Conservation (phyloP, 2,329 filamentous ascomycete species). For the Curvularia spicifera region DNA sequence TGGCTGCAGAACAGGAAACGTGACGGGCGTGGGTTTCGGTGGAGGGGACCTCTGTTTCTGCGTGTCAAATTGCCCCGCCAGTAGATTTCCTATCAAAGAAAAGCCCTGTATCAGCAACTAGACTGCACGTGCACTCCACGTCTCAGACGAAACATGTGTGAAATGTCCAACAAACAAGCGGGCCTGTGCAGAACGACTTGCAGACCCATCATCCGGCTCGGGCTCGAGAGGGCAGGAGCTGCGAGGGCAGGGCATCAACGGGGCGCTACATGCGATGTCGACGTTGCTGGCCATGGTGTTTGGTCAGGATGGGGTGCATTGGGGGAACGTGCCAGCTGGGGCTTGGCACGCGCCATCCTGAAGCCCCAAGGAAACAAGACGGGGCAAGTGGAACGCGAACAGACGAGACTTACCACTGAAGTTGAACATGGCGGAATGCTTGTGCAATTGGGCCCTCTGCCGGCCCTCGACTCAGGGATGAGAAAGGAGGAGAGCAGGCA, state of each 20-base stretch:
- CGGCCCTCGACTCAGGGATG: constrained; percentile 6
- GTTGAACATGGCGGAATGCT: constrained; percentile 42
- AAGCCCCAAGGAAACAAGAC: constrained; percentile 3
- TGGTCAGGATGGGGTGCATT: constrained; percentile 4
- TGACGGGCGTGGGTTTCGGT: constrained; percentile 56
- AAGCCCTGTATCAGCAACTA: constrained; percentile 38
- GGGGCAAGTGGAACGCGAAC: constrained; percentile 4
- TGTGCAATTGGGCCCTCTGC: constrained; percentile 3
- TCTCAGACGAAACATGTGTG: constrained; percentile 40
- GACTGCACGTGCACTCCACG: constrained; percentile 33
- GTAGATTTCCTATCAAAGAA: constrained; percentile 40
- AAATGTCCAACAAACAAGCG: constrained; percentile 23
- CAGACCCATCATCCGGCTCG: background rate
- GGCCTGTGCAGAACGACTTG: constrained; percentile 10
- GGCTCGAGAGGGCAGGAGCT: background rate
- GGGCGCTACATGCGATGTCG: background rate
- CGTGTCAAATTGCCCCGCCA: constrained; percentile 50
- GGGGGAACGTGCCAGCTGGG: constrained; percentile 3
- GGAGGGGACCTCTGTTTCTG: constrained; percentile 56
- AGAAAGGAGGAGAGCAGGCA: constrained; percentile 8
- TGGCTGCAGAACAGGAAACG: constrained; percentile 58
- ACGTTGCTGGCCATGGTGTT: constrained; percentile 1
- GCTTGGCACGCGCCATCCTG: constrained; percentile 3
- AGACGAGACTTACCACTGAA: constrained; percentile 45
- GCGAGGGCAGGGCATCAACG: background rate